phyloP scores from a whole-genome alignment of 805 yeast genomes.

The Wickerhamomyces subpelliculosus region DNA sequence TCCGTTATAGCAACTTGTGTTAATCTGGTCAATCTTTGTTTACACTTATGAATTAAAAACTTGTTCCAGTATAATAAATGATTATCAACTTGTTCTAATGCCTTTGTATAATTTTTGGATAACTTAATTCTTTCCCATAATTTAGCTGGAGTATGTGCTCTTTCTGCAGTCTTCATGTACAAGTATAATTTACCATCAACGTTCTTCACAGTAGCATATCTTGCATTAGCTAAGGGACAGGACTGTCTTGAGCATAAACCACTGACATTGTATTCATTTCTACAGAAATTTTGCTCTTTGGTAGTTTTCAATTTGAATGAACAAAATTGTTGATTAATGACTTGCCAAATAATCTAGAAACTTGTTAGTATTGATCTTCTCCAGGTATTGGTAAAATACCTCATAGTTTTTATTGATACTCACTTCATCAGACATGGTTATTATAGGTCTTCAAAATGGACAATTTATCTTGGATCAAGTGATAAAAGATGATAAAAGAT shows the following conservation, averaged over 20 bases:
- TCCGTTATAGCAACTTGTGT: constrained; percentile 95
- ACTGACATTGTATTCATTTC: constrained; percentile 92
- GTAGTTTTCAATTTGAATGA: constrained; percentile 88
- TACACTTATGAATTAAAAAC: constrained; percentile 85
- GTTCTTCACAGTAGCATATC: constrained; percentile 81
- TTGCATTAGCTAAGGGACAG: constrained; percentile 93
- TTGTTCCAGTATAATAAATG: constrained; percentile 91
- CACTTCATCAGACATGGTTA: constrained; percentile 2
- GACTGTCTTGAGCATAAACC: constrained; percentile 92
- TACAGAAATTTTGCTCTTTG: constrained; percentile 85
- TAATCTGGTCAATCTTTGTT: constrained; percentile 89
- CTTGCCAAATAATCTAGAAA: constrained; percentile 89
- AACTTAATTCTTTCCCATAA: constrained; percentile 93
- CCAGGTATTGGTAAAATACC: background rate
- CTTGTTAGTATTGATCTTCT: background rate
- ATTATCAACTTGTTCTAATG: constrained; percentile 82
- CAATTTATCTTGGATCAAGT: no score
- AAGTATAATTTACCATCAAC: constrained; percentile 73
- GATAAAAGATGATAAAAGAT: no score
- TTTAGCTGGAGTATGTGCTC: constrained; percentile 92
- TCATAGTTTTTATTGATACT: background rate
- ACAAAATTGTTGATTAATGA: constrained; percentile 91
- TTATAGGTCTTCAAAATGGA: background rate
- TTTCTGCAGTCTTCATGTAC: constrained; percentile 96
- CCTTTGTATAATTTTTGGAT: constrained; percentile 82